Evolutionary conservation across 1,284 basidiomycete genomes (phyloP), one percentile per base, ranked within the genome.

Genomic region (Gymnopus androsaceus): DNA sequence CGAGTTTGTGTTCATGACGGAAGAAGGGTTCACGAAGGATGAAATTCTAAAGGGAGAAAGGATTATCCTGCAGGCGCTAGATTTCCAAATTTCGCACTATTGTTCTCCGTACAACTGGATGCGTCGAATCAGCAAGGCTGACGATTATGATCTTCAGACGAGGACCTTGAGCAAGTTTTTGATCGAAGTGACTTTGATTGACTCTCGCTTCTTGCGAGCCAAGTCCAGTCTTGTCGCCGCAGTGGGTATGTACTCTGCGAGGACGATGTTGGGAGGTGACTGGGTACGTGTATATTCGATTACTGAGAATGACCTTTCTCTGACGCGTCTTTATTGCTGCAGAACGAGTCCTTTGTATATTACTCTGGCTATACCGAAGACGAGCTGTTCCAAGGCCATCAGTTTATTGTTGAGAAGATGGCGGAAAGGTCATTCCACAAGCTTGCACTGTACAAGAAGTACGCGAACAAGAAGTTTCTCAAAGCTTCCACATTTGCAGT

Each of bases 91-190:
- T 69, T 98, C 95, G 56, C 87, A 94, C 56, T 99, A 99, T 77
- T 99, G 97, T 77, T 97, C 96, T 46, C 97, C 97, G 2, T 99
- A 99, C 78, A 95, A 92, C 69, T 99, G 97, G 97, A 95, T 99
- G 79, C 87, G 97, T 62, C 89, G 90, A 66, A 99, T 99, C 73
- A 96, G 93, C 79, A 98, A 96, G 74, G 97, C 97, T 27, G 97
- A 99, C 75, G 93, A 98, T 74, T 99, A 99, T 71, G 95, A 99
- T 70, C 90, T 99, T 65, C 96, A 98, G 72, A 99, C 96, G 5
- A 81, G 97, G 58, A 99, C 97, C 11, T 77, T 99, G 55, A 90
- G 92, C 79, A 99, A 99, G 74, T 99, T 98, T 80, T 75, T 99
- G 69, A 96, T 95, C 68, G 97, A 99, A 74, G 92, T 97, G 46